phyloP scores from a whole-genome alignment of 2,329 filamentous ascomycete genomes.

The Paraphoma chrysanthemicola region DNA sequence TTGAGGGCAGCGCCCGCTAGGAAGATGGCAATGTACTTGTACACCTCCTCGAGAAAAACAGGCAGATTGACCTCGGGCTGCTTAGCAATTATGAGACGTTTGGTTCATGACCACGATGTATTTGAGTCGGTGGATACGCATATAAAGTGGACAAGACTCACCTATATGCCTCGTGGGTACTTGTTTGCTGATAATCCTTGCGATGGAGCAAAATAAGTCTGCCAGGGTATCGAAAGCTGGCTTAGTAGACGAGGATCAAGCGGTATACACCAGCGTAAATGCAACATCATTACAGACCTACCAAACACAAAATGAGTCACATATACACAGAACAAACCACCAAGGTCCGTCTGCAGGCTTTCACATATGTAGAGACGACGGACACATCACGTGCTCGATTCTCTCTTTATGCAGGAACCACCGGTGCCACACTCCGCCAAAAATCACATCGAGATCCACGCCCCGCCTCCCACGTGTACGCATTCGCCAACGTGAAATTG shows the following conservation, averaged over 20 bases:
- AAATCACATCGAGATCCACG: constrained; percentile 30
- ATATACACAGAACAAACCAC: neutral
- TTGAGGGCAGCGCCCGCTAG: no score
- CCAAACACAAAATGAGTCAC: no score
- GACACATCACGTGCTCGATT: neutral
- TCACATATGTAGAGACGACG: neutral
- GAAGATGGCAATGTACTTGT: no score
- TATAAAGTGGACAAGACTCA: neutral
- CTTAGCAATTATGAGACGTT: no score
- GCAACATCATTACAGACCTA: no score
- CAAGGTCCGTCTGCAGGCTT: neutral
- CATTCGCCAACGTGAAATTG: constrained; percentile 25
- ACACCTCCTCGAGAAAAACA: no score
- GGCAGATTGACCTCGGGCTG: no score
- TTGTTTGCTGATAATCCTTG: neutral
- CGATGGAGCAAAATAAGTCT: neutral
- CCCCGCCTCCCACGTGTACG: constrained; percentile 28
- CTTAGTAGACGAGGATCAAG: no score
- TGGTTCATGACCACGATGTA: neutral
- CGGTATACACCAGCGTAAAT: no score
- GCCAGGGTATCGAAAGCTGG: no score
- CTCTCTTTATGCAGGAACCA: neutral
- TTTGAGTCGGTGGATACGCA: neutral
- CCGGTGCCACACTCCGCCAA: constrained; percentile 19
- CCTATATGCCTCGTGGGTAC: neutral